Evolutionary conservation across 179 eudicot species (phyloP).

Genomic region (Beta lomatogona): DNA sequence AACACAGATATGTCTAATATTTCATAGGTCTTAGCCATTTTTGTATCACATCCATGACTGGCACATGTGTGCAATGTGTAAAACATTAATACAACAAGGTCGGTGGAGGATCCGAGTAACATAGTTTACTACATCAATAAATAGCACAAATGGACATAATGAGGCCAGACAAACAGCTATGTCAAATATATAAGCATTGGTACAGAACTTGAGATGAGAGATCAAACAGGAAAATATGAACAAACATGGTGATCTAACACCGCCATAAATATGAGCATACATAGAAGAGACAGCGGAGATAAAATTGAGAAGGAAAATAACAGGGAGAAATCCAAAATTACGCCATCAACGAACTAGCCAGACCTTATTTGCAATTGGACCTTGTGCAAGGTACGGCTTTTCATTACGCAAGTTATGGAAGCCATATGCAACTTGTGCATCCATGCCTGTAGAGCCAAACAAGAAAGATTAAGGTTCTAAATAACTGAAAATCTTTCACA

Average conservation of each 20-base stretch:
- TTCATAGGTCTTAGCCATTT: not conserved
- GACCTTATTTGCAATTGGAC: slow-evolving; percentile 95
- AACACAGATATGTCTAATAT: not conserved
- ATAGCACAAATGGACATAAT: not conserved
- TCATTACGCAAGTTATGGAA: slow-evolving; percentile 93
- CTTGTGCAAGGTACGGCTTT: slow-evolving; percentile 94
- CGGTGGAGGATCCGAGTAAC: not conserved
- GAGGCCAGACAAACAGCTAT: not conserved
- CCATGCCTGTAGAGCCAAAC: slow-evolving; percentile 68
- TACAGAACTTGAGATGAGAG: not conserved
- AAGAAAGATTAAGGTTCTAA: not conserved
- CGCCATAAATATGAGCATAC: not conserved
- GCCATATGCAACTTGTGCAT: slow-evolving; percentile 97
- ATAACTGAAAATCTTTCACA: not conserved
- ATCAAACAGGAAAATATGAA: not conserved
- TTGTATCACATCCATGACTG: not conserved
- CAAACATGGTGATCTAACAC: not conserved
- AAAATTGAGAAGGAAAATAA: not conserved
- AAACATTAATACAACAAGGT: not conserved
- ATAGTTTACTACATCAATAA: not conserved
- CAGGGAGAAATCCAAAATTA: not conserved
- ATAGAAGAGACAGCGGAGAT: not conserved
- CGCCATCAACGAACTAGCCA: not conserved
- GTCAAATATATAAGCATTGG: not conserved
- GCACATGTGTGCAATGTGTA: not conserved